These are phyloP conservation scores for Eimeria falciformis DNA, from an alignment of 169 alveolate genomes.

Conservation along the genomic window DNA sequence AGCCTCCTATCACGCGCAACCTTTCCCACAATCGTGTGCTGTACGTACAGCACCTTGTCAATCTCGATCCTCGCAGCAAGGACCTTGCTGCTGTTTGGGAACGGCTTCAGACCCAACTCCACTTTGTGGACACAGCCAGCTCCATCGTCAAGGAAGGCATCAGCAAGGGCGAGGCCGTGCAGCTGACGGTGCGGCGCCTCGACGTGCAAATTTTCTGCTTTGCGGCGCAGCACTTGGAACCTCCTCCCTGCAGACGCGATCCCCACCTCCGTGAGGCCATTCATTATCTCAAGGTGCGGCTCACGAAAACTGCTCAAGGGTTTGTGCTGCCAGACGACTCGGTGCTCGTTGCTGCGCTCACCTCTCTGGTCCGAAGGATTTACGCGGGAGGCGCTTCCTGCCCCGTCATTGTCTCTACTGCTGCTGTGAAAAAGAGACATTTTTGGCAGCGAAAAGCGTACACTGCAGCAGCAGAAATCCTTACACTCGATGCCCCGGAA, in stretches of 20 bases:
- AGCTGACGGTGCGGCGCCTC: neutral
- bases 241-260: neutral
- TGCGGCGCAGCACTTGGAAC: neutral
- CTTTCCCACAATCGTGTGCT: neutral
- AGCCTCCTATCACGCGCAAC: slow-evolving; percentile 6
- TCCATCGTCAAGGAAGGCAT: neutral
- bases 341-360: neutral
- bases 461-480: neutral
- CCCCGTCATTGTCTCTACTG: slow-evolving; percentile 3
- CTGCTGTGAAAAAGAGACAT: neutral
- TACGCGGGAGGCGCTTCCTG: slow-evolving; percentile 2
- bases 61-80: neutral
- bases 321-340: neutral
- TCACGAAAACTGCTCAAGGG: neutral
- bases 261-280: slow-evolving; percentile 17
- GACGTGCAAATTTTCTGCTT: neutral
- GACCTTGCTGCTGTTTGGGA: slow-evolving; percentile 2
- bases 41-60: neutral
- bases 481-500: no score
- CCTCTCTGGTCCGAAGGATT: neutral
- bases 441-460: neutral
- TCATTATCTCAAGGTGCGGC: neutral
- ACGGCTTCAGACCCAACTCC: neutral
- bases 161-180: neutral
- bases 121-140: neutral